Percentiles rank a stretch among this genome's conserved stretches.
Conservation (phyloP, 2,329 filamentous ascomycete species). For the Colletotrichum sp. region DNA sequence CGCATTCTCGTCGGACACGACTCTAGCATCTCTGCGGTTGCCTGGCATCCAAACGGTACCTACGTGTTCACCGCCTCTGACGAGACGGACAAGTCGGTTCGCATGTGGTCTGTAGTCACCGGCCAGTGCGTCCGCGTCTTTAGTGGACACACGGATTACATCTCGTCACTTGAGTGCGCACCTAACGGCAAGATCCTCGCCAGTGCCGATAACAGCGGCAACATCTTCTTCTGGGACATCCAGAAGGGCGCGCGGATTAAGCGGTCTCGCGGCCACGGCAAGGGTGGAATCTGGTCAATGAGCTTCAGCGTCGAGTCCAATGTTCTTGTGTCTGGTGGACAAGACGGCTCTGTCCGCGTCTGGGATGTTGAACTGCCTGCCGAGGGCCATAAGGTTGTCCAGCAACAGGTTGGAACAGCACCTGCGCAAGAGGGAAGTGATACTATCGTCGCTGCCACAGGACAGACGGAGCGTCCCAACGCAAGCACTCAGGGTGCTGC, state of each 20-base stretch:
- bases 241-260: constrained; percentile 86
- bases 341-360: constrained; percentile 89
- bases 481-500: constrained; percentile 30
- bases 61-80: constrained; percentile 94
- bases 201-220: constrained; percentile 85
- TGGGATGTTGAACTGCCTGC: constrained; percentile 87
- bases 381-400: constrained; percentile 64
- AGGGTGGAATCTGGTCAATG: constrained; percentile 91
- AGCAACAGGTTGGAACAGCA: constrained; percentile 10
- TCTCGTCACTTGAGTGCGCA: constrained; percentile 84
- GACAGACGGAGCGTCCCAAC: constrained; percentile 31
- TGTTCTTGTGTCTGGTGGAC: constrained; percentile 86
- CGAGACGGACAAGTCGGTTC: constrained; percentile 84
- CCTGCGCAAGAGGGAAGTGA: constrained; percentile 31
- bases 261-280: constrained; percentile 90
- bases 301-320: constrained; percentile 94
- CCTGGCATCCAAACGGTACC: constrained; percentile 92
- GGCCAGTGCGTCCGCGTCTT: constrained; percentile 91
- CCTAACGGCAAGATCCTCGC: constrained; percentile 91
- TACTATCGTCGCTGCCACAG: constrained; percentile 28
- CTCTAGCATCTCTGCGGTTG: constrained; percentile 86
- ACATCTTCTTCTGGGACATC: constrained; percentile 94
- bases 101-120: constrained; percentile 95
- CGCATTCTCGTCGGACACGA: constrained; percentile 93
- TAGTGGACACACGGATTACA: constrained; percentile 86